These are phyloP conservation scores for Monosporascus ibericus DNA, from an alignment of 2,329 filamentous ascomycete species.

Conservation along the genomic window DNA sequence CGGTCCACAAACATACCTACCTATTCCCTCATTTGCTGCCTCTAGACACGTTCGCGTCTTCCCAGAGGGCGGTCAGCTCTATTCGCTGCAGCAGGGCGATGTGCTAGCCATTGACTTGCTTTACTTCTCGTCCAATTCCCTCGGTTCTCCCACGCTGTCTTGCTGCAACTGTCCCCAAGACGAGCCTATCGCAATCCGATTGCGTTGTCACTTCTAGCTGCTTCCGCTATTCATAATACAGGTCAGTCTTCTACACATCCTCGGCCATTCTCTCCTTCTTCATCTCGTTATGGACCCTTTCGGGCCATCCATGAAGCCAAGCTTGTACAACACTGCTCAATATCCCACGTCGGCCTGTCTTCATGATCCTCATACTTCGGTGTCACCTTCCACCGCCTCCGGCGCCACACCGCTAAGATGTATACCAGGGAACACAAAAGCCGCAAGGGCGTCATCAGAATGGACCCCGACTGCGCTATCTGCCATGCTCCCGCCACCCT, in stretches of 20 bases:
- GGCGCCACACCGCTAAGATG: slow-evolving; percentile 41
- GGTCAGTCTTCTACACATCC: slow-evolving; percentile 24
- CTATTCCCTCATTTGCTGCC: slow-evolving; percentile 26
- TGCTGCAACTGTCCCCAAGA: slow-evolving; percentile 25
- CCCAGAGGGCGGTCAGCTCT: slow-evolving; percentile 25
- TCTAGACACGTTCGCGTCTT: slow-evolving; percentile 23
- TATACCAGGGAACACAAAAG: slow-evolving; percentile 40
- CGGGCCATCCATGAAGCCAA: slow-evolving; percentile 27
- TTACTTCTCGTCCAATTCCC: slow-evolving; percentile 22
- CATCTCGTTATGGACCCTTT: slow-evolving; percentile 28
- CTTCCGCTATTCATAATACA: slow-evolving; percentile 29
- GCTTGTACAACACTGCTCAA: slow-evolving; percentile 26
- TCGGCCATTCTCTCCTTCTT: slow-evolving; percentile 12
- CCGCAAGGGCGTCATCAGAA: slow-evolving; percentile 48
- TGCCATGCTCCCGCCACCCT: slow-evolving; percentile 53
- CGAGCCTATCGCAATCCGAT: slow-evolving; percentile 12
- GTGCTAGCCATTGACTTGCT: slow-evolving; percentile 25
- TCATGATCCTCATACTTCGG: slow-evolving; percentile 19
- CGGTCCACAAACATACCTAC: slow-evolving; percentile 19
- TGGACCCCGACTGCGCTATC: slow-evolving; percentile 66
- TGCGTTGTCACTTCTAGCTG: slow-evolving; percentile 24
- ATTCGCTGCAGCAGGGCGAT: slow-evolving; percentile 20
- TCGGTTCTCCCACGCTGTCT: slow-evolving; percentile 25
- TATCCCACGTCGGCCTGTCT: slow-evolving; percentile 19
- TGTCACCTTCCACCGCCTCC: slow-evolving; percentile 20